These are phyloP conservation scores for Sclerospora graminicola DNA, from an alignment of 352 stramenopile genomes.

Conservation along the genomic window DNA sequence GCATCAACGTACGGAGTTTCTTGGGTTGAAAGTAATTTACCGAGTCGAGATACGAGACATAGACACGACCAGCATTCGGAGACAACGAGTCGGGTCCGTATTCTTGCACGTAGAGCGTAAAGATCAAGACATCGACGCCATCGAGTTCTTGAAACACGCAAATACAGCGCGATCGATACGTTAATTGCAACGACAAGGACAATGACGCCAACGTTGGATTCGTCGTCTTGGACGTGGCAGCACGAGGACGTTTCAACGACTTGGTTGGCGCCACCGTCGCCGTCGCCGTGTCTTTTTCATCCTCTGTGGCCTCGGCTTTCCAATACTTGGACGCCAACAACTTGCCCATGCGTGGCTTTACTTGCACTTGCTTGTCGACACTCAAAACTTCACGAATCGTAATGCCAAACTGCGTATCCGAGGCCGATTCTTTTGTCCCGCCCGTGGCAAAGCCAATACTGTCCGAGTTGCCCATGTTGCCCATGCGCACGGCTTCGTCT, in stretches of 20 bases:
- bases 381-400: slow-evolving; percentile 82
- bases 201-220: slow-evolving; percentile 4
- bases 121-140: slow-evolving; percentile 82
- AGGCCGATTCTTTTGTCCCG: slow-evolving; percentile 49
- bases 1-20: slow-evolving; percentile 80
- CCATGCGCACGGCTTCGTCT: slow-evolving; percentile 72
- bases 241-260: slow-evolving; percentile 58
- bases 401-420: slow-evolving; percentile 73
- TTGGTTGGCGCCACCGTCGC: slow-evolving; percentile 26
- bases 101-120: slow-evolving; percentile 85
- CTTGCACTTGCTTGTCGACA: slow-evolving; percentile 82
- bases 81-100: slow-evolving; percentile 64
- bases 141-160: slow-evolving; percentile 86
- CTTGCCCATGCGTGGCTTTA: slow-evolving; percentile 78
- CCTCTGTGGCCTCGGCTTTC: slow-evolving; percentile 39
- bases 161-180: slow-evolving; percentile 83
- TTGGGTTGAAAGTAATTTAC: slow-evolving; percentile 87
- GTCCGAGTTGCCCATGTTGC: slow-evolving; percentile 71
- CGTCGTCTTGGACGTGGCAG: slow-evolving; percentile 16
- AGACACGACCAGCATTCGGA: slow-evolving; percentile 74
- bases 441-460: slow-evolving; percentile 73
- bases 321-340: slow-evolving; percentile 55
- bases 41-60: slow-evolving; percentile 85
- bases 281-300: background rate
- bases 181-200: slow-evolving; percentile 53